A percentile compares a stretch with the other conserved stretches of the same genome.
These are phyloP conservation scores for Rhodotorula mucilaginosa DNA, from an alignment of 1,284 basidiomycete genomes.

Conservation along the genomic window DNA sequence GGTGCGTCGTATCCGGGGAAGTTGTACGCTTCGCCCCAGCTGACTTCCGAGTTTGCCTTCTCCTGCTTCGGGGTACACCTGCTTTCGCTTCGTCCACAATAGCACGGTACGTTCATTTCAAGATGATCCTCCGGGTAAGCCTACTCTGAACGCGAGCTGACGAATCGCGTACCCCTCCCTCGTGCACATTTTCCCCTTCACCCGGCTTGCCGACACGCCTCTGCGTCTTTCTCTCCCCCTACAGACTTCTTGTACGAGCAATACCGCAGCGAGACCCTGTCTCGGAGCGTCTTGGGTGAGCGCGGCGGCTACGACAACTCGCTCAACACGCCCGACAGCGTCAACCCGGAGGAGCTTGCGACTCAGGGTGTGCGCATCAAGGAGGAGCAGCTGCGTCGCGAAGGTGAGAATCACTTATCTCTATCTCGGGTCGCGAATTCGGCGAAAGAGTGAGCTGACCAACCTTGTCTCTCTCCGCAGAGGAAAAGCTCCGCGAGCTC, in stretches of 20 bases:
- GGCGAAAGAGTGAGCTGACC: neutral
- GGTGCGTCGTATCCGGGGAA: neutral
- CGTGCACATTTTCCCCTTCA: neutral
- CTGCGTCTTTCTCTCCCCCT: too few relatives aligned
- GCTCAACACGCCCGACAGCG: slow-evolving; percentile 46
- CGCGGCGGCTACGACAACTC: slow-evolving; percentile 41
- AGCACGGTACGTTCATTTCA: slow-evolving; percentile 10
- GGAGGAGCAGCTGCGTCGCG: slow-evolving; percentile 95
- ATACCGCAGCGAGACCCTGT: slow-evolving; percentile 95
- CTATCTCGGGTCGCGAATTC: too few relatives aligned
- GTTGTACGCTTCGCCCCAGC: too few relatives aligned
- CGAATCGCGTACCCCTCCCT: neutral
- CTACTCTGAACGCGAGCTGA: too few relatives aligned
- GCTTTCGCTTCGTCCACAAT: neutral
- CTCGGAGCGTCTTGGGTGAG: slow-evolving; percentile 83
- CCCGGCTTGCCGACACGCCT: neutral
- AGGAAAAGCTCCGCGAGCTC: slow-evolving; percentile 97
- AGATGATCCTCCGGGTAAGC: neutral
- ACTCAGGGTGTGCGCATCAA: slow-evolving; percentile 95
- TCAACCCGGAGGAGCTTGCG: slow-evolving; percentile 91
- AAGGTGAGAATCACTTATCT: slow-evolving; percentile 52
- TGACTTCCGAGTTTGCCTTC: neutral
- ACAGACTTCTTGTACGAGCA: neutral
- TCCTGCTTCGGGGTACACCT: neutral
- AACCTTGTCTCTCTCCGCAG: slow-evolving; percentile 46